Evolutionary conservation across 371 early-diverging fungal genomes (phyloP), one percentile per base, ranked within the genome.

Genomic region (Mortierella polycephala): DNA sequence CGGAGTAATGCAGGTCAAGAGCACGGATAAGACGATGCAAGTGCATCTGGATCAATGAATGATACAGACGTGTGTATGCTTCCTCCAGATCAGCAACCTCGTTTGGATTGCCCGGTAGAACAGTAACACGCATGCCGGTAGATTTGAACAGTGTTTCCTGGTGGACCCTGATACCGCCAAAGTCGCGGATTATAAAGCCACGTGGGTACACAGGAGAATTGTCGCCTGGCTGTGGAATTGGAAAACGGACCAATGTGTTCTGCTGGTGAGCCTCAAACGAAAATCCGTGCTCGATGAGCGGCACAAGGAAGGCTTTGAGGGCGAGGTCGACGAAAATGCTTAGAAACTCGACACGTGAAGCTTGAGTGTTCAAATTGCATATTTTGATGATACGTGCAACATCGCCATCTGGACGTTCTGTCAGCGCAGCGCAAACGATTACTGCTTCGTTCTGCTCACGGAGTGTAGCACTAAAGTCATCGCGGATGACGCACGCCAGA

Each of bases 261-360:
- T 93, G 93, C 11, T 86, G 87, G 69, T 93, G 93, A 9, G 91
- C 86, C 72, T 92, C 93, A 69, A 91, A 92, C 3, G 92, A 88
- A 60, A 91, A 90, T 54, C 92, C 92, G 64, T 90, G 88, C 62
- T 85, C 79, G 11, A 91, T 66, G 46, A 85, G 83, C 14, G 91
- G 90, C 10, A 92, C 91, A 50, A 93, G 64, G 69, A 92, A 87
- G 12, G 90, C 88, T 57, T 85, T 82, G 37, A 93, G 74, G 40
- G 87, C 85, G 21, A 85, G 74, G 18, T 83, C 72, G 51, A 83
- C 71, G 61, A 85, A 89, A 54, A 83, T 77, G 41, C 82, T 74
- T 52, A 91, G 74, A 60, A 92, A 92, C 5, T 68, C 75, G 0
- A 84, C 60, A 16, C 87, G 83, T 80, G 88, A 88, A 41, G 81